Evolutionary conservation across 164 flowering plant genomes (phyloP), one percentile per base, ranked within the genome.

Genomic region (Piper longum): DNA sequence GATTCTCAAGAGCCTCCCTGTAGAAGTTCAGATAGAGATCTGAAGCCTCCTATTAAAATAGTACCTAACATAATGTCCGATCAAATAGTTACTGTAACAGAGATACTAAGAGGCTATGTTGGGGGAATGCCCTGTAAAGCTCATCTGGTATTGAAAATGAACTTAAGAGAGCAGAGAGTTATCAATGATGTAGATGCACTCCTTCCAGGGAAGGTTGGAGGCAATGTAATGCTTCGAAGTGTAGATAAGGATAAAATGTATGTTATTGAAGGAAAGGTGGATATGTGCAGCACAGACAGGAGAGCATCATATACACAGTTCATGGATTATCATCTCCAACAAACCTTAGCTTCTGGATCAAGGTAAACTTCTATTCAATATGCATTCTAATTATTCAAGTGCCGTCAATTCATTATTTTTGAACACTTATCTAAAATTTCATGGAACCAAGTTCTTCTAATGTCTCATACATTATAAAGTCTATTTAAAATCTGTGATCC

Each of bases 71-170:
- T 48, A 18, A 48, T 14, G 39, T 43, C 55, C 16, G 52, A 48
- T 8, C 14, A 52, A 16, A 19, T 59, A 0, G 77, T 78, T 42
- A 43, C 65, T 40, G 44, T 80, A 36, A 76, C 54, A 26, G 88
- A 84, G 73, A 82, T 74, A 54, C 56, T 84, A 73, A 76, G 66
- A 64, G 88, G 88, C 43, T 66, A 73, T 67, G 62, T 84, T 12
- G 83, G 82, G 59, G 85, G 85, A 11, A 82, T 84, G 83, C 84
- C 79, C 16, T 82, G 85, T 60, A 56, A 73, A 59, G 83, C 80
- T 68, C 64, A 72, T 77, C 81, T 84, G 5, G 72, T 56, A 64
- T 66, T 84, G 82, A 79, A 74, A 62, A 76, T 80, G 77, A 72
- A 69, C 39, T 56, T 58, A 41, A 36, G 57, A 57, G 41, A 19